Percentiles rank a stretch among this genome's conserved stretches.
phyloP scores from a whole-genome alignment of 2,329 filamentous ascomycete species.

The Trichoderma sp. region DNA sequence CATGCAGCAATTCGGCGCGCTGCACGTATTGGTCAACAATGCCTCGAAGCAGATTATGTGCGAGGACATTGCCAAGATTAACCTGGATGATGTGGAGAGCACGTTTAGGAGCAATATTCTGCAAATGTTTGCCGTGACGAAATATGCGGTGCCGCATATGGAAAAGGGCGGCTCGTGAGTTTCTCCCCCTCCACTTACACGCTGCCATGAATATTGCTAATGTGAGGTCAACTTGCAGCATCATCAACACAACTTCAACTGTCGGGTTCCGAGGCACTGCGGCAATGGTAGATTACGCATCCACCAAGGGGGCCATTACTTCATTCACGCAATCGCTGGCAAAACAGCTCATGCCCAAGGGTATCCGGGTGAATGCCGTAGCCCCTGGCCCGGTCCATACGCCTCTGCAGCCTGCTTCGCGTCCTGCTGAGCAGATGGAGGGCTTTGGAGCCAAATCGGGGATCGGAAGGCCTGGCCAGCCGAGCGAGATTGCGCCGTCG shows the following conservation, averaged over 20 bases:
- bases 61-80: constrained; percentile 36
- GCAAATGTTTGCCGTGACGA: constrained; percentile 78
- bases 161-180: constrained; percentile 40
- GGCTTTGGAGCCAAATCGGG: constrained; percentile 46
- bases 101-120: constrained; percentile 87
- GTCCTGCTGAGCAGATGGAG: constrained; percentile 51
- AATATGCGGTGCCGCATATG: constrained; percentile 77
- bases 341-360: constrained; percentile 53
- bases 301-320: constrained; percentile 61
- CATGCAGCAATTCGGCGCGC: constrained; percentile 64
- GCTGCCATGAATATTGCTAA: neutral
- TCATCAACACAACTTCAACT: constrained; percentile 58
- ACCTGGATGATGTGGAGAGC: constrained; percentile 63
- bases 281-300: constrained; percentile 54
- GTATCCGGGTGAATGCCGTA: constrained; percentile 55
- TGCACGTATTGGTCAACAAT: constrained; percentile 78
- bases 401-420: constrained; percentile 46
- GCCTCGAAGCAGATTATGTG: constrained; percentile 50
- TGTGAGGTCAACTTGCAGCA: constrained; percentile 38
- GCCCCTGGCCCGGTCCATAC: constrained; percentile 28
- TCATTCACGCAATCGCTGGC: constrained; percentile 56
- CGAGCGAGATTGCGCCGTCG: constrained; percentile 49
- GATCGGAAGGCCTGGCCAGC: constrained; percentile 48
- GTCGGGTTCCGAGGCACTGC: constrained; percentile 55
- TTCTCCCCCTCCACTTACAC: neutral